Percentiles rank a stretch among this genome's conserved stretches.
These are phyloP conservation scores for Hirsutella minnesotensis DNA, from an alignment of 2,329 filamentous ascomycete species.

Conservation along the genomic window DNA sequence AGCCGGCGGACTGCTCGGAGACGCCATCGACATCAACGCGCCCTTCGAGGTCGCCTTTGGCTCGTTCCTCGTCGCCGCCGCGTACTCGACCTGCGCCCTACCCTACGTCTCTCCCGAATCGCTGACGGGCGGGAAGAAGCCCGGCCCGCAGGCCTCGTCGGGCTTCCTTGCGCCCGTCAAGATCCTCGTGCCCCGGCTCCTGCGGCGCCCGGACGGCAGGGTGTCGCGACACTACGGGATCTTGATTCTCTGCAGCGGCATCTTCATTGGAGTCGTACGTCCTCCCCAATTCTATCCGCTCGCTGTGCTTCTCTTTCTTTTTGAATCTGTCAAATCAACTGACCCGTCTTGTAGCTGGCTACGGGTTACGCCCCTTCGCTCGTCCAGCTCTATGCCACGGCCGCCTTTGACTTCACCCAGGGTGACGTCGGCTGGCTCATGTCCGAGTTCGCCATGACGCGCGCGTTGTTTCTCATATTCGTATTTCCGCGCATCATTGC, in stretches of 20 bases:
- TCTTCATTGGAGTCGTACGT: conserved; percentile 52
- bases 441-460: conserved; percentile 41
- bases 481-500: conserved; percentile 42
- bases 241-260: conserved; percentile 50
- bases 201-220: conserved; percentile 37
- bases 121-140: background rate
- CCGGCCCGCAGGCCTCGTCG: background rate
- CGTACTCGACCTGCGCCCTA: conserved; percentile 21
- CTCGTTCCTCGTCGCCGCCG: conserved; percentile 35
- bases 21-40: conserved; percentile 47
- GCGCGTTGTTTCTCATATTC: conserved; percentile 42
- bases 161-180: background rate
- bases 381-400: conserved; percentile 47
- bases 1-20: conserved; percentile 53
- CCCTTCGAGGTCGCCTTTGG: conserved; percentile 54
- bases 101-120: background rate
- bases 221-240: conserved; percentile 47
- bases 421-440: conserved; percentile 44
- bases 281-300: too few relatives aligned
- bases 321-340: too few relatives aligned
- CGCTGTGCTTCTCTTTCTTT: too few relatives aligned
- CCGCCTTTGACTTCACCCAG: conserved; percentile 42
- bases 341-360: conserved; percentile 30
- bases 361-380: conserved; percentile 56
- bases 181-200: conserved; percentile 41